Base-by-base conservation (phyloP, 1,139 yeast genomes). In the Saccharomyces hybrid region DNA sequence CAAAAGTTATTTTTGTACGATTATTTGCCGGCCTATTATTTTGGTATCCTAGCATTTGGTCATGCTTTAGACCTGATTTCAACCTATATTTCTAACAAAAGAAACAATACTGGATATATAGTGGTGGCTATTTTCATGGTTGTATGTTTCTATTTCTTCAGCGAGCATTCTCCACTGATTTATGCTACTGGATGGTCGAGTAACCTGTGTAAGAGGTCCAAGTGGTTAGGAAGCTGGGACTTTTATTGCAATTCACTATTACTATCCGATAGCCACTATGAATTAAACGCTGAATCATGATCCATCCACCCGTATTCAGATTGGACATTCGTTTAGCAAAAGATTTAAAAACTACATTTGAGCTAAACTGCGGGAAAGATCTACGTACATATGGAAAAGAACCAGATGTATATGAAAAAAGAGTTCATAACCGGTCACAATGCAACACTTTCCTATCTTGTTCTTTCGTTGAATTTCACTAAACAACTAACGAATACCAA, bases 1-100 rank as follows among this genome's bases (percentile, higher is more conserved):
- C 85, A 98, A 72, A 98, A 90, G 73, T 75, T 93, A 71, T 91
- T 91, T 76, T 76, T 93, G 64, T 97, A 91, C 70, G 98, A 91
- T 71, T 91, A 93, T 70, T 76, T 93, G 61, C 96, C 96, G 54
- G 86, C 96, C 3, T 82, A 88, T 52, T 93, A 90, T 74, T 91
- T 93, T 71, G 95, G 93, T 48, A 78, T 91, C 54, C 77, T 93
- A 61, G 90, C 91, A 0, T 74, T 93, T 57, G 93, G 95, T 28
- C 96, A 90, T 68, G 76, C 81, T 56, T 79, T 90, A 62, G 96
- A 93, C 67, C 75, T 89, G 54, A 59, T 86, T 52, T 79, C 82
- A 48, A 75, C 80, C 23, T 76, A 77, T 69, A 56, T 71, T 60
- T 66, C 77, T 71, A 65, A 57, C 50, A 65, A 55, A 29, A 75